Percentiles rank a stretch among this genome's conserved stretches.
Conservation (phyloP, 148 eudicot genomes). For the Drosera capensis region DNA sequence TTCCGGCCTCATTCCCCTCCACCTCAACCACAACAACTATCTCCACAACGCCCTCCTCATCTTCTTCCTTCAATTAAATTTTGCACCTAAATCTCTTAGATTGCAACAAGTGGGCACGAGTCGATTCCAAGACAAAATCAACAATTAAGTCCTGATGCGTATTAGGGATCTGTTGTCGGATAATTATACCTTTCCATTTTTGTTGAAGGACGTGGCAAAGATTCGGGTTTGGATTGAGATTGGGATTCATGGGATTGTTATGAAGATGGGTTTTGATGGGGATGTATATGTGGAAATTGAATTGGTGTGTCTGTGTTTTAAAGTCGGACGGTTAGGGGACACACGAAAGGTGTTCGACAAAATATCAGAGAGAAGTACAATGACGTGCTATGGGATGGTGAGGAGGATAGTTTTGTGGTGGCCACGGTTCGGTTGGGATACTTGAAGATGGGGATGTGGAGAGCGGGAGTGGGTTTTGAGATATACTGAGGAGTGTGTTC, state of each 20-base stretch:
- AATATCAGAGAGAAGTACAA: constrained; percentile 28
- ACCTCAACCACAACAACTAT: constrained; percentile 18
- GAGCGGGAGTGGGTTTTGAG: constrained; percentile 36
- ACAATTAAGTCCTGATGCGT: too few species aligned
- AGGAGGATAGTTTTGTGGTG: constrained; percentile 34
- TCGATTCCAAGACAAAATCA: constrained; percentile 16
- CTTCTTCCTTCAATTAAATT: constrained; percentile 15
- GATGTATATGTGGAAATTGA: constrained; percentile 39
- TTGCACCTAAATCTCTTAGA: constrained; percentile 21
- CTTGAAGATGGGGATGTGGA: constrained; percentile 23
- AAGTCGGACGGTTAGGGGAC: constrained; percentile 19
- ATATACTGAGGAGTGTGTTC: constrained; percentile 16
- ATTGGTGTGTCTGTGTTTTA: constrained; percentile 34
- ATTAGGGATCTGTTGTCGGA: too few species aligned
- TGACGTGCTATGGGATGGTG: constrained; percentile 38
- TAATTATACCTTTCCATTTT: too few species aligned
- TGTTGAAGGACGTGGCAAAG: too few species aligned
- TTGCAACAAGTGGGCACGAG: constrained; percentile 24
- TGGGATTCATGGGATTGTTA: constrained; percentile 22
- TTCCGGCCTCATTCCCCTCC: constrained; percentile 23
- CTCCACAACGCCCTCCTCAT: constrained; percentile 29
- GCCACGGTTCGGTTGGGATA: constrained; percentile 42
- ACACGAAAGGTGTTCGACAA: constrained; percentile 49
- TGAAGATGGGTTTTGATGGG: constrained; percentile 30
- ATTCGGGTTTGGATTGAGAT: constrained; percentile 20